These are phyloP conservation scores for Podospora pseudopauciseta DNA, from an alignment of 495 filamentous ascomycete species.

Conservation along the genomic window DNA sequence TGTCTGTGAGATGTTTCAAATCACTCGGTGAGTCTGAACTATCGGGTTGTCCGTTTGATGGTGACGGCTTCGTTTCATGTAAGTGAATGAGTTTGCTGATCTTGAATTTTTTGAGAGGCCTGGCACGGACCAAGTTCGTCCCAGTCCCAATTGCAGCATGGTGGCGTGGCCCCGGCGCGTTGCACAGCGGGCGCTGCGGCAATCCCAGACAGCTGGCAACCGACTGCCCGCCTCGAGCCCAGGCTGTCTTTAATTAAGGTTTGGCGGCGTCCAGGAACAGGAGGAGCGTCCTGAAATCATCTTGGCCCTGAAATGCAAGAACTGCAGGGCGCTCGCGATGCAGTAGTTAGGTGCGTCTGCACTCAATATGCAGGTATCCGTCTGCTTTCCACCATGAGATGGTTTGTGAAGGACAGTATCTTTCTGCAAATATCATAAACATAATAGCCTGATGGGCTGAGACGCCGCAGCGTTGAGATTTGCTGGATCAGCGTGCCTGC, in stretches of 20 bases:
- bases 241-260: neutral
- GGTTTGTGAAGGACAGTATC: too few species aligned
- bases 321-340: conserved; percentile 7
- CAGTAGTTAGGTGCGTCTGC: neutral
- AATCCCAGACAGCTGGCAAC: conserved; percentile 9
- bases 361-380: neutral
- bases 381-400: neutral
- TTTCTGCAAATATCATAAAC: neutral
- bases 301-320: neutral
- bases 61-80: neutral
- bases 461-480: conserved; percentile 15
- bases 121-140: neutral
- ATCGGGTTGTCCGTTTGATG: neutral
- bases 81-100: neutral
- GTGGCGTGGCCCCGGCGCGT: neutral
- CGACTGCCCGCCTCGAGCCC: neutral
- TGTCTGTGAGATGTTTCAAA: neutral
- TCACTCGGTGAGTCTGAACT: neutral
- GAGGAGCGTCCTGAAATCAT: conserved; percentile 11
- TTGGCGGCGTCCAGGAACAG: neutral
- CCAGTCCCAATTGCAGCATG: neutral
- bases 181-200: neutral
- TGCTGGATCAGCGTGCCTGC: conserved; percentile 1
- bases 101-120: neutral
- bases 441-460: conserved; percentile 18